Base-by-base conservation (phyloP, 768 basidiomycete species). In the Mrakia gelida region DNA sequence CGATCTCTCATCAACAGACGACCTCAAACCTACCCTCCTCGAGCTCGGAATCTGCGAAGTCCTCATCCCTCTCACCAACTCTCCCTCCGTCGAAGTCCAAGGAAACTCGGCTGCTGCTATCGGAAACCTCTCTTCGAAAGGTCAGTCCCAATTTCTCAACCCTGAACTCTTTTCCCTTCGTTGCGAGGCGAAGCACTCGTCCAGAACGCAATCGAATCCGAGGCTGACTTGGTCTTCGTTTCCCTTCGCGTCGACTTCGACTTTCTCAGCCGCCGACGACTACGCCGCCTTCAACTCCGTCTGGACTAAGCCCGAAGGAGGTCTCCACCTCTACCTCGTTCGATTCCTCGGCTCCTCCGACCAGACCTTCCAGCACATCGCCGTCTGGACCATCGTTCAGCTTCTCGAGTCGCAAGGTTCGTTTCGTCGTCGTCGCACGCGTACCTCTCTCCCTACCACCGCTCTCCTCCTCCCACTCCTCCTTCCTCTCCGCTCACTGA, bases 21-120 rank as follows among this genome's bases (percentile, higher is more conserved):
- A 99, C 81, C 87, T 99, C 82, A 99, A 99, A 86, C 93, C 94
- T 1, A 94, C 96, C 84, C 85, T 99, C 52, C 87, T 99, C 79
- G 96, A 99, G 86, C 95, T 98, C 93, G 97, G 97, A 32, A 94
- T 99, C 73, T 95, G 94, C 82, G 95, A 98, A 82, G 96, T 98
- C 13, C 87, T 99, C 49, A 98, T 99, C 82, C 97, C 97, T 18
- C 86, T 99, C 43, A 98, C 97, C 54, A 93, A 95, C 83, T 98
- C 97, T 28, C 90, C 91, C 1, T 96, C 94, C 83, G 93, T 96
- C 59, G 97, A 99, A 84, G 97, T 99, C 1, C 97, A 98, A 85
- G 97, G 97, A 21, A 99, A 99, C 83, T 94, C 93, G 82, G 97
- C 97, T 32, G 97, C 97, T 34, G 97, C 97, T 15, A 88, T 99